Evolutionary conservation across 2,329 filamentous ascomycete genomes (phyloP).

Genomic region (Passalora sequoiae): DNA sequence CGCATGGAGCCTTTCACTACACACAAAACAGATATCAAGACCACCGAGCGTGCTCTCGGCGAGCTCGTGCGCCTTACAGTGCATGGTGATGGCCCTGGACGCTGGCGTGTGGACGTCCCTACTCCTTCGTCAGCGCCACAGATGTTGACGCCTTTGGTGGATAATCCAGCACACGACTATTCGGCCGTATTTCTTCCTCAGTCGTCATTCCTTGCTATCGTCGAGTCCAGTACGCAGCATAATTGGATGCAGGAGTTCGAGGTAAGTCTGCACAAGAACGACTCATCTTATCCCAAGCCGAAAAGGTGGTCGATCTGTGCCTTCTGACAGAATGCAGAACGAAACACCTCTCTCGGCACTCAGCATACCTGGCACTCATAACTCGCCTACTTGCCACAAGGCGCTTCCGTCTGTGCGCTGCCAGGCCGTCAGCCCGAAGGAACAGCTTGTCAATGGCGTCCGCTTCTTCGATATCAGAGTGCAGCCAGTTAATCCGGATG

Average conservation of each 20-base stretch:
- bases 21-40: constrained; percentile 56
- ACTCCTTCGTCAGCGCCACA: constrained; percentile 44
- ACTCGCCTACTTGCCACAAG: constrained; percentile 77
- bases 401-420: constrained; percentile 91
- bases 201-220: constrained; percentile 51
- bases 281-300: too few relatives aligned
- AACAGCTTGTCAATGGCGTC: constrained; percentile 83
- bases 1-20: constrained; percentile 64
- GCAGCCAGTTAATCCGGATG: constrained; percentile 55
- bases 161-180: constrained; percentile 38
- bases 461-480: constrained; percentile 93
- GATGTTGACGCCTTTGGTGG: constrained; percentile 36
- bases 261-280: background rate
- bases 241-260: constrained; percentile 74
- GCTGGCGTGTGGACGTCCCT: constrained; percentile 69
- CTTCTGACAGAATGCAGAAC: constrained; percentile 42
- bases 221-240: constrained; percentile 63
- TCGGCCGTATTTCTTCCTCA: constrained; percentile 41
- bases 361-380: constrained; percentile 92
- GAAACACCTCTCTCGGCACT: constrained; percentile 70
- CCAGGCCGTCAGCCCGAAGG: constrained; percentile 70
- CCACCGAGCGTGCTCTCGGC: constrained; percentile 51
- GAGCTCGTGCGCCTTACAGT: constrained; percentile 73
- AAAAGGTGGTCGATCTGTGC: background rate
- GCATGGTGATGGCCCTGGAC: constrained; percentile 53